phyloP scores from a whole-genome alignment of 2,329 filamentous ascomycete genomes.

The Saccharata proteae region DNA sequence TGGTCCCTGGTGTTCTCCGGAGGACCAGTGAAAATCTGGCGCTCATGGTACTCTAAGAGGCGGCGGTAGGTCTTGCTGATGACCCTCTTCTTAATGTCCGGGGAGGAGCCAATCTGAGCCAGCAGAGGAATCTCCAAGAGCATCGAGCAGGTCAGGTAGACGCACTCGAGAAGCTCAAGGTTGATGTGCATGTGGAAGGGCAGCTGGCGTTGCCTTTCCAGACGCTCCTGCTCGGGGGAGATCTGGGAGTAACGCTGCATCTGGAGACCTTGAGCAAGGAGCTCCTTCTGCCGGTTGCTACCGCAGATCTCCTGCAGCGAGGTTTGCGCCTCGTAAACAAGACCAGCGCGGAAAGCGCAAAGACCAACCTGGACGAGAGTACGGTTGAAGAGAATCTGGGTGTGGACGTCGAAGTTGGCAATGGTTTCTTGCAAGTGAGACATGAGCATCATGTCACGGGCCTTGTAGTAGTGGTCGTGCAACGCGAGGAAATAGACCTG shows the following conservation, averaged over 20 bases:
- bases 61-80: conserved; percentile 99
- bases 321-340: conserved; percentile 95
- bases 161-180: conserved; percentile 92
- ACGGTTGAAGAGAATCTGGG: conserved; percentile 97
- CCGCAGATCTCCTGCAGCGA: conserved; percentile 97
- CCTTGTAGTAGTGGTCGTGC: conserved; percentile 95
- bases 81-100: conserved; percentile 91
- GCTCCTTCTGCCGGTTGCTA: conserved; percentile 93
- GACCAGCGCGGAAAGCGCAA: conserved; percentile 91
- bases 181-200: conserved; percentile 99
- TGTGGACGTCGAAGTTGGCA: conserved; percentile 88
- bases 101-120: conserved; percentile 90
- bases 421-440: conserved; percentile 98
- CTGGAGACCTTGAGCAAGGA: conserved; percentile 94
- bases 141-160: conserved; percentile 99
- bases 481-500: conserved; percentile 97
- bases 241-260: conserved; percentile 96
- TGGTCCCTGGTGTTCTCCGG: conserved; percentile 98
- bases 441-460: conserved; percentile 99
- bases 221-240: conserved; percentile 90
- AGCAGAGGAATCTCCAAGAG: conserved; percentile 94
- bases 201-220: conserved; percentile 93
- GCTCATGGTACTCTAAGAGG: conserved; percentile 98
- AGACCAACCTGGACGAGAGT: conserved; percentile 96
- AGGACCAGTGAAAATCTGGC: conserved; percentile 96